Conservation (phyloP, 1,284 basidiomycete species). For the Ganoderma resinaceum region DNA sequence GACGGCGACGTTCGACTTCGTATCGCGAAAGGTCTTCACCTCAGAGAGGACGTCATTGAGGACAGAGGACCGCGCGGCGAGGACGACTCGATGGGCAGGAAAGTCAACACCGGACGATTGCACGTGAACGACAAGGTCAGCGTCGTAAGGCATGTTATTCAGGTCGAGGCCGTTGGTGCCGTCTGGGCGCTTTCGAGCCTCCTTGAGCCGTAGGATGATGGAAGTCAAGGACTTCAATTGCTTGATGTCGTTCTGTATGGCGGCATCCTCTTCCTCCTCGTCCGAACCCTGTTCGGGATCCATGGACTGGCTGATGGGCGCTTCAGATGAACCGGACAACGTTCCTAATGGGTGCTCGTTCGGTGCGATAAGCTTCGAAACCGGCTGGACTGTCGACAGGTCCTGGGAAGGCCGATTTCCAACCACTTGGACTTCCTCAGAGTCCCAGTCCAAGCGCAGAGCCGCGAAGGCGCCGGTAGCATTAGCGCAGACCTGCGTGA, state of each 20-base stretch:
- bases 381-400: conserved; percentile 71
- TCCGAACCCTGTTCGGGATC: conserved; percentile 21
- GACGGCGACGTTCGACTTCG: conserved; percentile 42
- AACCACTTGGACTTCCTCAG: conserved; percentile 61
- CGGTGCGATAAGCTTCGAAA: conserved; percentile 30
- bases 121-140: conserved; percentile 66
- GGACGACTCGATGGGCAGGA: conserved; percentile 72
- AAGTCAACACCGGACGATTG: conserved; percentile 48
- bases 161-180: conserved; percentile 29
- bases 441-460: conserved; percentile 77
- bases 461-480: conserved; percentile 92
- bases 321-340: background rate
- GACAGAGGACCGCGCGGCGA: conserved; percentile 65
- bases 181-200: conserved; percentile 26
- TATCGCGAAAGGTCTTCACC: conserved; percentile 37
- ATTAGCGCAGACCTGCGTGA: conserved; percentile 86
- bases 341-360: background rate
- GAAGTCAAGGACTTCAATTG: conserved; percentile 51
- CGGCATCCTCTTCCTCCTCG: conserved; percentile 46
- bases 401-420: conserved; percentile 76
- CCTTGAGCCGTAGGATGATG: conserved; percentile 42
- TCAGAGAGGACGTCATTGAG: conserved; percentile 56
- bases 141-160: conserved; percentile 52
- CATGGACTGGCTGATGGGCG: background rate
- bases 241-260: conserved; percentile 57